These are phyloP conservation scores for Peniophora sp. DNA, from an alignment of 1,284 basidiomycete genomes.

Conservation along the genomic window DNA sequence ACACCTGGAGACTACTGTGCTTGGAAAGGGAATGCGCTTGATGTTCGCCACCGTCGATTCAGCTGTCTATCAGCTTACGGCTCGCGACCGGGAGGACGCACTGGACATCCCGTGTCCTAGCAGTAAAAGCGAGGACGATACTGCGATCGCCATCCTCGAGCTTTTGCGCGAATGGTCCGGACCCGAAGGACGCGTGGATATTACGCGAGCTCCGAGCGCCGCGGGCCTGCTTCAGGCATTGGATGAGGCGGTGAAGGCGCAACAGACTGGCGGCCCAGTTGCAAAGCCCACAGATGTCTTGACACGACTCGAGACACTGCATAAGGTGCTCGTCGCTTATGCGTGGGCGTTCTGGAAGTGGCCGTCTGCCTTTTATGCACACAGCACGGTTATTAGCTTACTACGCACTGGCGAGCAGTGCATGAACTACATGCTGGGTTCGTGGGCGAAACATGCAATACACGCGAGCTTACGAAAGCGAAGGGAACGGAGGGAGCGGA, in stretches of 20 bases:
- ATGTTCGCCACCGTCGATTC: constrained; percentile 17
- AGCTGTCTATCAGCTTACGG: constrained; percentile 16
- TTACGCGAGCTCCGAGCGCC: constrained; percentile 12
- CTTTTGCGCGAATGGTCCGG: constrained; percentile 19
- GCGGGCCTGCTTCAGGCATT: constrained; percentile 12
- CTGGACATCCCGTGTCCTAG: constrained; percentile 17
- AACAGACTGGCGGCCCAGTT: constrained; percentile 2
- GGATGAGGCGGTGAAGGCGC: constrained; percentile 14
- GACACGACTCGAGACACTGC: constrained; percentile 64
- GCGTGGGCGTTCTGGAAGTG: constrained; percentile 85
- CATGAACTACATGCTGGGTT: too few relatives aligned
- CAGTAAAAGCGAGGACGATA: constrained; percentile 18
- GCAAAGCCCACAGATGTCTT: constrained; percentile 22
- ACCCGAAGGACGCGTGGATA: constrained; percentile 13
- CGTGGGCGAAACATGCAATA: too few relatives aligned
- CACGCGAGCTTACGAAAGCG: too few relatives aligned
- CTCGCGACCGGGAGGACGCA: constrained; percentile 18
- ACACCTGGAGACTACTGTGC: constrained; percentile 16
- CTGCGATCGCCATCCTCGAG: constrained; percentile 12
- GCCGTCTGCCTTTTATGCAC: constrained; percentile 64
- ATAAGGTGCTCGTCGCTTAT: constrained; percentile 82
- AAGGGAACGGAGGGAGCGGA: too few relatives aligned
- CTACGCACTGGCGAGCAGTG: too few relatives aligned
- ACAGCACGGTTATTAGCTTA: constrained; percentile 14
- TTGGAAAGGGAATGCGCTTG: constrained; percentile 6